These are phyloP conservation scores for Monascus purpureus DNA, from an alignment of 495 filamentous ascomycete species.

Conservation along the genomic window DNA sequence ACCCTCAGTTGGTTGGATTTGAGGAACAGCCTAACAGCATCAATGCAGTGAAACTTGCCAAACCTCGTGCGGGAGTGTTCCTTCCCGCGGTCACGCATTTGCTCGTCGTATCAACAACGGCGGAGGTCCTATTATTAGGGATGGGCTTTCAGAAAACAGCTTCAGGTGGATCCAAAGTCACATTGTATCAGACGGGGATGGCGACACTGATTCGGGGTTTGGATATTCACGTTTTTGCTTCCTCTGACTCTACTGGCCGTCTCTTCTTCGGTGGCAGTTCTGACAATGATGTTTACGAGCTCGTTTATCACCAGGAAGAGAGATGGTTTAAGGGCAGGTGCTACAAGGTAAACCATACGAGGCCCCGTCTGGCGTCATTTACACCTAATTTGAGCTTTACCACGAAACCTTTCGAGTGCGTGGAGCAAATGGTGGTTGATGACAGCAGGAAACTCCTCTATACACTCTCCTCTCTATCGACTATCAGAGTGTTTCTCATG, in stretches of 20 bases:
- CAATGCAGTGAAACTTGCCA: constrained; percentile 67
- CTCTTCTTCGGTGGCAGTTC: constrained; percentile 80
- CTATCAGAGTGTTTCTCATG: constrained; percentile 78
- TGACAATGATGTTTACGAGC: constrained; percentile 79
- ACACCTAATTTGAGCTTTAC: constrained; percentile 44
- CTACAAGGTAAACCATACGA: constrained; percentile 73
- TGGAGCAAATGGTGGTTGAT: constrained; percentile 70
- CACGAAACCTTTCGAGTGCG: constrained; percentile 39
- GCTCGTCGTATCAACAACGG: constrained; percentile 72
- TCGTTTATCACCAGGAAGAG: constrained; percentile 92
- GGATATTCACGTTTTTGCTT: constrained; percentile 61
- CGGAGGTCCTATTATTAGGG: constrained; percentile 72
- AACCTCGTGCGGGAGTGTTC: constrained; percentile 71
- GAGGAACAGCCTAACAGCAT: constrained; percentile 81
- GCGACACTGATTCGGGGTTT: constrained; percentile 53
- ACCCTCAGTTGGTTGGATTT: constrained; percentile 80
- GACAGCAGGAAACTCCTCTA: constrained; percentile 80
- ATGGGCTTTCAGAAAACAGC: constrained; percentile 46
- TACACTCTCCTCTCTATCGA: constrained; percentile 71
- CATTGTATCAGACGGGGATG: constrained; percentile 78
- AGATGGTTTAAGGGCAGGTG: constrained; percentile 82
- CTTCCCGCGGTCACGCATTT: constrained; percentile 70
- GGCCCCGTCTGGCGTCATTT: constrained; percentile 57
- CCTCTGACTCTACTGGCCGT: constrained; percentile 60
- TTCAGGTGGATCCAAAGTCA: constrained; percentile 53